Base-by-base conservation (phyloP, 495 filamentous ascomycete genomes). In the Evansstolkia leycettana region DNA sequence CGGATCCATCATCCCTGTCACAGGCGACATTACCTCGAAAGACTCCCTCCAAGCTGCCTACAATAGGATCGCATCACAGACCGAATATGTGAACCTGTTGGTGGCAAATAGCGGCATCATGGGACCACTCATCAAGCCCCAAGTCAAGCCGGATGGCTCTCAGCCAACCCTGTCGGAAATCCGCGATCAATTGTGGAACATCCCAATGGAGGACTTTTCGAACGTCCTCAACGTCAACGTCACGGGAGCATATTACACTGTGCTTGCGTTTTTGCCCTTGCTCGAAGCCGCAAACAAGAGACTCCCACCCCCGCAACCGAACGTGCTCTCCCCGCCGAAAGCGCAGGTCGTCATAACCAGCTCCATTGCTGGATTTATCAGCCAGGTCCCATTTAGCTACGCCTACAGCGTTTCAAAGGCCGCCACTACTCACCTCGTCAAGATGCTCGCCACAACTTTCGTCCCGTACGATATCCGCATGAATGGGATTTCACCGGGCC, bases 341-440 rank as follows among this genome's bases (percentile, higher is more conserved):
- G 72, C 72, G 13, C 80, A 83, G 58, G 65, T 85, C 5, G 57
- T 84, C 11, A 69, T 76, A 8, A 72, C 73, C 5, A 73, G 67
- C 47, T 72, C 65, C n/a, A 76, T 82, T 43, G 76, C 62, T 0
- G 72, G 56, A 2, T 76, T 72, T 41, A 74, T 65, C 44, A 69
- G 78, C 38, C 43, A 48, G 17, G 62, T 64, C 11, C 67, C 72
- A 0, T 72, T 69, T 5, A 72, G 70, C 1, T 74, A 64, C 50
- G 70, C 77, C 8, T 85, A 84, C 41, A 72, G 69, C 5, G 50
- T 66, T 18, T 75, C 69, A 44, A 85, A 85, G 58, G 72, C 75
- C 8, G 74, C 73, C 0, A 64, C 67, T 9, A 77, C 62, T 15
- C 78, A 80, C 43, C 49, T 82, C 32, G 72, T 76, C 18, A 84